A percentile compares a stretch with the other conserved stretches of the same genome.
phyloP scores from a whole-genome alignment of 2,329 filamentous ascomycete species.

The Penicillium sp. region DNA sequence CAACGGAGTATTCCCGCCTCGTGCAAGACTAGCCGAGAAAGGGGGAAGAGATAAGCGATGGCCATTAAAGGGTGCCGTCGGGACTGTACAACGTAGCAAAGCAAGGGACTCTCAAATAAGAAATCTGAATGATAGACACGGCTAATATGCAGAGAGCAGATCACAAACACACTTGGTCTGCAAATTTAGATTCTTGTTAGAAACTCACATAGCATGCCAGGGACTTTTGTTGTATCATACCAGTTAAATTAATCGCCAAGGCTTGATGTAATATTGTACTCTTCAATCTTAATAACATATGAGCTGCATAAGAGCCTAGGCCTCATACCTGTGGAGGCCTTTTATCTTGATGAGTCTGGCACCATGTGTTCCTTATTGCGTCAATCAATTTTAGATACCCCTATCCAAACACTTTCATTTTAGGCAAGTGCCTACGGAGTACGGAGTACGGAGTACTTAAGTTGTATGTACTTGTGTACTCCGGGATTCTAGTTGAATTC shows the following conservation, averaged over 20 bases:
- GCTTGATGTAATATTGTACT: background rate
- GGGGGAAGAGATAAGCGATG: slow-evolving; percentile 6
- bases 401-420: slow-evolving; percentile 4
- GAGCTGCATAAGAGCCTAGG: background rate
- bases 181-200: slow-evolving; percentile 1
- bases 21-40: slow-evolving; percentile 5
- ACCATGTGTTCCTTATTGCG: slow-evolving; percentile 6
- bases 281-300: slow-evolving; percentile 8
- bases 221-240: slow-evolving; percentile 7
- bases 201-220: slow-evolving; percentile 18
- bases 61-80: slow-evolving; percentile 1
- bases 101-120: slow-evolving; percentile 20
- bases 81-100: slow-evolving; percentile 17
- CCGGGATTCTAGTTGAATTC: background rate
- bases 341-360: slow-evolving; percentile 11
- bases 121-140: slow-evolving; percentile 19
- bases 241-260: background rate
- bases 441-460: no score
- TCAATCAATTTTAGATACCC: slow-evolving; percentile 18
- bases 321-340: background rate
- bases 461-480: background rate
- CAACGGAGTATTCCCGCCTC: slow-evolving; percentile 13
- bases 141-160: slow-evolving; percentile 16
- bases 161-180: slow-evolving; percentile 15
- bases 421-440: background rate